phyloP scores from a whole-genome alignment of 305 asterid genomes.

The Solanum hybrid region DNA sequence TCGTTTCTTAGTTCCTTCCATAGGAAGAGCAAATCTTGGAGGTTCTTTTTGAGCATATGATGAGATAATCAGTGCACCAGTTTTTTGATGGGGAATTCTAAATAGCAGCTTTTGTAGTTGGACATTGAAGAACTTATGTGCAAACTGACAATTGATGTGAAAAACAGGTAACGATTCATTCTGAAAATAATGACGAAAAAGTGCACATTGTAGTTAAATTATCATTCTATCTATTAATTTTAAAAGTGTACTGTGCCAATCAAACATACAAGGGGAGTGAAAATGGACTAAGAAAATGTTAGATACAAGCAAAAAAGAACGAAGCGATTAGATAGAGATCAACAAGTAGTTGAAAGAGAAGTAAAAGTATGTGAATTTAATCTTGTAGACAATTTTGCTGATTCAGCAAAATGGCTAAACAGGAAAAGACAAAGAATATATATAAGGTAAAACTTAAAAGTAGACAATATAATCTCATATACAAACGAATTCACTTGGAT shows the following conservation, averaged over 20 bases:
- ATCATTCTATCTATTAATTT: too few species aligned
- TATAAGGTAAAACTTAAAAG: neutral
- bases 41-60: neutral
- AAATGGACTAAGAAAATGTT: neutral
- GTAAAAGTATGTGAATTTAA: neutral
- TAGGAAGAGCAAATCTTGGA: neutral
- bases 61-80: neutral
- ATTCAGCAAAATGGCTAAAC: neutral
- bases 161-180: too few species aligned
- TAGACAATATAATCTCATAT: neutral
- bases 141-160: neutral
- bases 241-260: neutral
- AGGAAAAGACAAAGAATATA: neutral
- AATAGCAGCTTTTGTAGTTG: neutral
- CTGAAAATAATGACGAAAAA: too few species aligned
- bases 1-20: neutral
- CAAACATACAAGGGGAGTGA: neutral
- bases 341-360: neutral
- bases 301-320: neutral
- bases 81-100: neutral
- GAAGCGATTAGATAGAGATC: neutral
- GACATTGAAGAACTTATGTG: neutral
- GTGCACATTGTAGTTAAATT: neutral
- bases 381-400: neutral
- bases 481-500: neutral